Percentiles rank a stretch among this genome's conserved stretches.
phyloP scores from a whole-genome alignment of 768 basidiomycete genomes.

The Termitomyces titanicus region DNA sequence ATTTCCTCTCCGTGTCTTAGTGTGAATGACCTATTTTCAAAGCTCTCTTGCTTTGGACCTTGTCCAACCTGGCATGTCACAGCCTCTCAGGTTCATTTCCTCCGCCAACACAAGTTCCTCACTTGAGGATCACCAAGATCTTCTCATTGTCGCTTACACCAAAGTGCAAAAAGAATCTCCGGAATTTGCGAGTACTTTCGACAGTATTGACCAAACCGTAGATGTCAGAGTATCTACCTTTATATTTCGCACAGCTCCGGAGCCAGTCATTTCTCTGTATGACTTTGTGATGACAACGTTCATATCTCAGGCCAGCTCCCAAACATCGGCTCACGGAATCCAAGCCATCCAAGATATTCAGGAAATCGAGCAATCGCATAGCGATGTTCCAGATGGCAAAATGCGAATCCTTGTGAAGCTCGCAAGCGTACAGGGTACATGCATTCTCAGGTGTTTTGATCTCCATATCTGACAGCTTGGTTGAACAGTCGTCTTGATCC shows the following conservation, averaged over 20 bases:
- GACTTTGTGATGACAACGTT: slow-evolving; percentile 99
- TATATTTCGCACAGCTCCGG: slow-evolving; percentile 83
- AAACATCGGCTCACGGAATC: background rate
- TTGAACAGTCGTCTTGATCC: slow-evolving; percentile 67
- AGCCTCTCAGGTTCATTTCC: slow-evolving; percentile 60
- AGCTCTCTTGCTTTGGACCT: slow-evolving; percentile 79
- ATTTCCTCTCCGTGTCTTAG: background rate
- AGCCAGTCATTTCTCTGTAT: slow-evolving; percentile 86
- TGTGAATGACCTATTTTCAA: slow-evolving; percentile 10
- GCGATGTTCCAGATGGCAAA: slow-evolving; percentile 40
- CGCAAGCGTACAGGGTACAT: slow-evolving; percentile 75
- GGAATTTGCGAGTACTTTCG: slow-evolving; percentile 74
- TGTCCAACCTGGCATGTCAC: slow-evolving; percentile 46
- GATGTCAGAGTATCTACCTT: slow-evolving; percentile 89
- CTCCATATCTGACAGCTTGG: background rate
- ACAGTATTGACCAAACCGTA: slow-evolving; percentile 85
- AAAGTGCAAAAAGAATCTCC: slow-evolving; percentile 84
- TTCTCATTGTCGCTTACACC: slow-evolving; percentile 75
- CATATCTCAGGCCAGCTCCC: slow-evolving; percentile 5
- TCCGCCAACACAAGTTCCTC: slow-evolving; percentile 41
- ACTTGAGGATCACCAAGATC: slow-evolving; percentile 47
- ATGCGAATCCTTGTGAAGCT: slow-evolving; percentile 82
- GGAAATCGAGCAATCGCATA: background rate
- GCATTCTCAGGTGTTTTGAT: background rate
- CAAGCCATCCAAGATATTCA: background rate